These are phyloP conservation scores for Alternaria infectoria DNA, from an alignment of 2,329 filamentous ascomycete genomes.

Conservation along the genomic window DNA sequence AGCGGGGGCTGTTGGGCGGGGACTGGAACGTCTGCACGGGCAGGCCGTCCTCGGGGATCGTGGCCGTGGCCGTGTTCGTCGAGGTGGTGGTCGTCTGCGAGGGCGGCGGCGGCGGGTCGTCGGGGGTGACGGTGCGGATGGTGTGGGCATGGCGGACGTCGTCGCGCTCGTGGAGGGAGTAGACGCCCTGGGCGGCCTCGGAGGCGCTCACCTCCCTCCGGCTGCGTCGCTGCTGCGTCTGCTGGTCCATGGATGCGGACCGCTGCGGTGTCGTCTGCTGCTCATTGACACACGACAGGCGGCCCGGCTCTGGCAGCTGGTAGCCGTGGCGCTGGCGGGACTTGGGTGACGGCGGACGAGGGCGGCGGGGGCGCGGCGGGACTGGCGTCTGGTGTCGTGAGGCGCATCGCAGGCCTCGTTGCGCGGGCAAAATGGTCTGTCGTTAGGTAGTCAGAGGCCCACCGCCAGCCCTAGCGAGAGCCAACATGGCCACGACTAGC, in stretches of 20 bases:
- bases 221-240: constrained; percentile 30
- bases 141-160: constrained; percentile 34
- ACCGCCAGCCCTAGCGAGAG: constrained; percentile 10
- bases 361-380: constrained; percentile 20
- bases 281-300: constrained; percentile 21
- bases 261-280: constrained; percentile 17
- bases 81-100: neutral
- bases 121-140: constrained; percentile 72
- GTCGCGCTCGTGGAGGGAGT: constrained; percentile 25
- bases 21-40: constrained; percentile 21
- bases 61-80: constrained; percentile 2
- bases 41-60: constrained; percentile 28
- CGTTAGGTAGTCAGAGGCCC: constrained; percentile 12
- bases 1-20: constrained; percentile 42
- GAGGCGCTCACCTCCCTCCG: constrained; percentile 33
- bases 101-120: constrained; percentile 47
- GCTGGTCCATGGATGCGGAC: constrained; percentile 37
- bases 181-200: constrained; percentile 21
- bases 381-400: constrained; percentile 13
- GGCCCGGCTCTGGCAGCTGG: constrained; percentile 19
- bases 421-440: constrained; percentile 11
- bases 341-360: constrained; percentile 6
- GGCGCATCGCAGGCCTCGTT: constrained; percentile 32
- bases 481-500: constrained; percentile 2
- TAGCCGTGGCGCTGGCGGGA: constrained; percentile 18